phyloP scores from a whole-genome alignment of 78 protist genomes.

The Guillardia theta region DNA sequence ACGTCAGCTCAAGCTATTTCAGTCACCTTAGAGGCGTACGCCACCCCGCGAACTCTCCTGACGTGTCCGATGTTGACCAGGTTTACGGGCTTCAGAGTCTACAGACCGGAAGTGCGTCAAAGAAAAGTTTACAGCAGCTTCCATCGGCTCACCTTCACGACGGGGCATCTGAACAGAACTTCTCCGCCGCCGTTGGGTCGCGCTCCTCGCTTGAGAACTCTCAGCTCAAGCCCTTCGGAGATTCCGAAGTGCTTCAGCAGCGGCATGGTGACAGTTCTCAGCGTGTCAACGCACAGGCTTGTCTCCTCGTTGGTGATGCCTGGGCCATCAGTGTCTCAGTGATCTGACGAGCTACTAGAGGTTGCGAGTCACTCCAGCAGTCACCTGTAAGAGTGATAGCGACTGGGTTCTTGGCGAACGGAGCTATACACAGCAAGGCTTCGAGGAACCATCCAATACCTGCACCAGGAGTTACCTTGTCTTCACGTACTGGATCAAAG shows the following conservation, averaged over 20 bases:
- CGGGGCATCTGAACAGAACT: slow-evolving; percentile 78
- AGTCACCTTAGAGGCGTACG: slow-evolving; percentile 66
- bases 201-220: slow-evolving; percentile 77
- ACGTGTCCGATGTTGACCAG: slow-evolving; percentile 47
- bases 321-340: background rate
- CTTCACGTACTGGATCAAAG: background rate
- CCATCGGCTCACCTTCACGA: slow-evolving; percentile 55
- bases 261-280: slow-evolving; percentile 86
- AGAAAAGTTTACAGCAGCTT: no score
- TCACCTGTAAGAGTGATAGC: slow-evolving; percentile 57
- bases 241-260: slow-evolving; percentile 82
- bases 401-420: background rate
- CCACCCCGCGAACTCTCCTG: slow-evolving; percentile 89
- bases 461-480: background rate
- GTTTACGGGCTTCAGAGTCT: slow-evolving; percentile 65
- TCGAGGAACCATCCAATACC: slow-evolving; percentile 81
- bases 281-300: slow-evolving; percentile 80
- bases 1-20: no score
- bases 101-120: slow-evolving; percentile 73
- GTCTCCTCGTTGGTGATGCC: slow-evolving; percentile 83
- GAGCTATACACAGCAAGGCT: slow-evolving; percentile 73
- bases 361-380: no score
- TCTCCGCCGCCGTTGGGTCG: slow-evolving; percentile 84
- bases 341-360: background rate
- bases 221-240: slow-evolving; percentile 71